Base-by-base conservation (phyloP, 1,284 basidiomycete species). In the Puccinia polysora region DNA sequence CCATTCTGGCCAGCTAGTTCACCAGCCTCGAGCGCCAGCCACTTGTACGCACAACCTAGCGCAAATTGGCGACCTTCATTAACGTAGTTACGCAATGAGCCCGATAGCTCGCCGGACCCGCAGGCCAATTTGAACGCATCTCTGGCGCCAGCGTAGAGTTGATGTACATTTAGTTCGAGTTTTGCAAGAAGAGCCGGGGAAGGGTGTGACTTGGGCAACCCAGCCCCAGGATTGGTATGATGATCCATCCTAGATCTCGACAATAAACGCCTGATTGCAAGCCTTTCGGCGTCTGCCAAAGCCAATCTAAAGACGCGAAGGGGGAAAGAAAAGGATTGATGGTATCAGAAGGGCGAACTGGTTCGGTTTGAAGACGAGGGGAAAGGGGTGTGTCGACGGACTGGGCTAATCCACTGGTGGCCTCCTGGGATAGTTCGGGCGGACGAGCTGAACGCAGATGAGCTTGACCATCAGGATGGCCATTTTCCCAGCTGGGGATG, bases 1-100 rank as follows among this genome's bases (percentile, higher is more conserved):
- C 95, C 95, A 2, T 86, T 84, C 75, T 85, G 86, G 18, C 82
- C 81, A 0, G 82, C 78, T 2, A 83, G 79, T 81, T 97, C 94
- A 7, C 94, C 96, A 1, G 88, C 87, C 78, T 97, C 92, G 12
- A 98, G 88, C 0, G 91, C 95, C 4, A 98, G 83, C 95, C 96
- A 99, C 79, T 97, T 97, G 78, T 88, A 87, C 5, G 88, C 86
- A 40, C 96, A 80, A 0, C 89, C 90, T 18, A 82, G 80, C 55
- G 92, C 86, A 36, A 93, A 82, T 0, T 84, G 82, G 0, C 83
- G 82, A 80, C 88, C 87, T 76, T 89, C 87, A 23, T 85, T 82
- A 60, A 95, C 82, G 78, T 93, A 89, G 69, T 84, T 84, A 36
- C 88, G 83, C 47, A 96, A 79, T 43, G 88, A 86, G 0, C 85